phyloP scores from a whole-genome alignment of 352 stramenopile genomes.

The Pythium dissimile region DNA sequence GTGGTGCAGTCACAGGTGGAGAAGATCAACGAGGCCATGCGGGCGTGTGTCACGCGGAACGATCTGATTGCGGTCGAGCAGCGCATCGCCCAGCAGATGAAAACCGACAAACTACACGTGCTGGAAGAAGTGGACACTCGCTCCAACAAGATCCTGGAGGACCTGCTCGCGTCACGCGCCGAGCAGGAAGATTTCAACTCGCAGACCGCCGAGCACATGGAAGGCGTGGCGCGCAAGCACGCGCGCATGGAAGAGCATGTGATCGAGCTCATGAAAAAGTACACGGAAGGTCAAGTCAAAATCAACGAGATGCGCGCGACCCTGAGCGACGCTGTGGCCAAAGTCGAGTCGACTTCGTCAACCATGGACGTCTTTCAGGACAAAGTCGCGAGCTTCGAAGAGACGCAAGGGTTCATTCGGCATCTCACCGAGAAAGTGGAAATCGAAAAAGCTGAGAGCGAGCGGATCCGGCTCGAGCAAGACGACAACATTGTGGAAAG shows the following conservation, averaged over 20 bases:
- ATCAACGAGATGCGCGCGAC: slow-evolving; percentile 57
- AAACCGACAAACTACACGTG: slow-evolving; percentile 48
- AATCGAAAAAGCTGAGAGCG: slow-evolving; percentile 32
- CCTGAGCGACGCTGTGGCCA: slow-evolving; percentile 41
- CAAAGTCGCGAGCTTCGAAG: slow-evolving; percentile 54
- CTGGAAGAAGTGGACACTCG: slow-evolving; percentile 57
- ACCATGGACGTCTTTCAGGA: slow-evolving; percentile 34
- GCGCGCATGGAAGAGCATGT: slow-evolving; percentile 50
- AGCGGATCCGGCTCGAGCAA: slow-evolving; percentile 46
- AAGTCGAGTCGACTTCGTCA: slow-evolving; percentile 30
- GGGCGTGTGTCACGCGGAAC: slow-evolving; percentile 70
- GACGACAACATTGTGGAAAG: slow-evolving; percentile 48
- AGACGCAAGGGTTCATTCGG: slow-evolving; percentile 44
- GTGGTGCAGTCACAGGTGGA: slow-evolving; percentile 72
- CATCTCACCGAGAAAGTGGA: slow-evolving; percentile 41
- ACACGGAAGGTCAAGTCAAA: slow-evolving; percentile 42
- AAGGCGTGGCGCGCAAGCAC: slow-evolving; percentile 51
- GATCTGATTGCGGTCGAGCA: slow-evolving; percentile 76
- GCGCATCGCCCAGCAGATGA: slow-evolving; percentile 73
- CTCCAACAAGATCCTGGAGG: slow-evolving; percentile 65
- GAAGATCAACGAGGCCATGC: slow-evolving; percentile 74
- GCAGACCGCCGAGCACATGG: slow-evolving; percentile 58
- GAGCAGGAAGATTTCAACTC: slow-evolving; percentile 87
- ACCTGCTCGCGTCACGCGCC: slow-evolving; percentile 47
- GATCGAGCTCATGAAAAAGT: slow-evolving; percentile 47